Percentiles rank a stretch among this genome's conserved stretches.
Conservation (phyloP, 2,329 filamentous ascomycete species). For the Corynespora cassiicola region DNA sequence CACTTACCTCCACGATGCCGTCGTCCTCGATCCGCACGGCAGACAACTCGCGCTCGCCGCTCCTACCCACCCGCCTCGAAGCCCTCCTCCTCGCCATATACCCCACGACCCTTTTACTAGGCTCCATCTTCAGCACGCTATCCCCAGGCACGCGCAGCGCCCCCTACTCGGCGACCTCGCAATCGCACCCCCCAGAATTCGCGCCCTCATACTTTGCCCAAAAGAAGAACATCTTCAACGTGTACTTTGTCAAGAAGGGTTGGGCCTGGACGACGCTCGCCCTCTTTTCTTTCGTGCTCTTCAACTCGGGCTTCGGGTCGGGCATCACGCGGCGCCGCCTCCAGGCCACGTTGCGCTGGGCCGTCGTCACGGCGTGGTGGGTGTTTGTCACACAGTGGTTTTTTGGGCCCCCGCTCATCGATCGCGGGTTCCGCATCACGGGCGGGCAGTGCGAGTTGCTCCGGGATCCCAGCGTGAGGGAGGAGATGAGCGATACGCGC, state of each 20-base stretch:
- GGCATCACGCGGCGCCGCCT: constrained; percentile 53
- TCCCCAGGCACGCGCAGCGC: constrained; percentile 72
- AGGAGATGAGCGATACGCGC: constrained; percentile 52
- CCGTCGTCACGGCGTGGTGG: constrained; percentile 78
- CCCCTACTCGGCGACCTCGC: constrained; percentile 66
- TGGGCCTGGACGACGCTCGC: constrained; percentile 89
- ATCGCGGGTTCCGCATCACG: constrained; percentile 86
- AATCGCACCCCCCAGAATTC: constrained; percentile 65
- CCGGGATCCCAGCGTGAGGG: constrained; percentile 54
- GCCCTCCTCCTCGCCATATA: constrained; percentile 71
- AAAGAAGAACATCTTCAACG: constrained; percentile 91
- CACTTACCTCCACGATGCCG: constrained; percentile 32
- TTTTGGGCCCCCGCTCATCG: constrained; percentile 89
- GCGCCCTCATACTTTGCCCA: constrained; percentile 89
- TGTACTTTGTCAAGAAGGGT: constrained; percentile 91
- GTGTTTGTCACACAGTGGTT: constrained; percentile 93
- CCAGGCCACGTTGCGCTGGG: constrained; percentile 73
- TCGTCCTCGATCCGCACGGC: constrained; percentile 30
- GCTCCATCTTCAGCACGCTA: constrained; percentile 79
- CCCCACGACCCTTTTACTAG: constrained; percentile 78
- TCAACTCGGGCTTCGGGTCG: constrained; percentile 66
- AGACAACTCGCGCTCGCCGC: constrained; percentile 57
- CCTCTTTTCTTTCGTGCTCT: constrained; percentile 72
- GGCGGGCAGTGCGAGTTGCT: constrained; percentile 80
- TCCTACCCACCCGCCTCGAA: constrained; percentile 74